Evolutionary conservation across 2,329 filamentous ascomycete species (phyloP).

Genomic region (Xylariaceae sp.): DNA sequence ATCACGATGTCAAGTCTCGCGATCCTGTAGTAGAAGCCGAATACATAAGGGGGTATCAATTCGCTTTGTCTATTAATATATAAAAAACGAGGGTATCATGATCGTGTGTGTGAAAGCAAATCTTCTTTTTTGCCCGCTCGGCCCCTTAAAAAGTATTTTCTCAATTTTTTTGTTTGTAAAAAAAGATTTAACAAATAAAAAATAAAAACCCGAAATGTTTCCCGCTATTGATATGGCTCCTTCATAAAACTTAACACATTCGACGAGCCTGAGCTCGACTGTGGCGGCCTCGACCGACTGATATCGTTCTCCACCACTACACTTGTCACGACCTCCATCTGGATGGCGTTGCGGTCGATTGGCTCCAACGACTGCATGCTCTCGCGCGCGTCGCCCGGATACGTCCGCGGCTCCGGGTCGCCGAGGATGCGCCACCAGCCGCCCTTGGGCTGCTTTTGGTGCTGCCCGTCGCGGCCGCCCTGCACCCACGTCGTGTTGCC

Average conservation of each 20-base stretch:
- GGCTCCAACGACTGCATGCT: conserved; percentile 27
- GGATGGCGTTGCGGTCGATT: conserved; percentile 24
- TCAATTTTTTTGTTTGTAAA: neutral
- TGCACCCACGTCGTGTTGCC: conserved; percentile 33
- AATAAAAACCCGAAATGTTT: too few species aligned
- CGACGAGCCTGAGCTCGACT: conserved; percentile 3
- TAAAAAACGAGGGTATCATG: too few species aligned
- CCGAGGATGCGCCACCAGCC: conserved; percentile 21
- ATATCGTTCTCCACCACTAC: conserved; percentile 27
- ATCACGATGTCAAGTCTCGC: too few species aligned
- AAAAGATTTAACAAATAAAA: too few species aligned
- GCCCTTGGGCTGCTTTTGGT: conserved; percentile 14
- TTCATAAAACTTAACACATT: conserved; percentile 1
- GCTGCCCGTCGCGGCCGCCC: conserved; percentile 19
- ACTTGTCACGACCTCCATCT: conserved; percentile 31
- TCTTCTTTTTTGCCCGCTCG: too few species aligned
- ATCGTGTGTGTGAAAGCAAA: too few species aligned
- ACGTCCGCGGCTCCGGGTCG: conserved; percentile 13
- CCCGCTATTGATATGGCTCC: conserved; percentile 1
- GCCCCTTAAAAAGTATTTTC: neutral
- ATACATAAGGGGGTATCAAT: too few species aligned
- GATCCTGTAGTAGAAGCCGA: too few species aligned
- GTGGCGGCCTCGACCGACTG: neutral
- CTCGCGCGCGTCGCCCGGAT: conserved; percentile 11
- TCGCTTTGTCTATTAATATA: too few species aligned